phyloP scores from a whole-genome alignment of 306 rosid genomes.

The Medicago lupulina region DNA sequence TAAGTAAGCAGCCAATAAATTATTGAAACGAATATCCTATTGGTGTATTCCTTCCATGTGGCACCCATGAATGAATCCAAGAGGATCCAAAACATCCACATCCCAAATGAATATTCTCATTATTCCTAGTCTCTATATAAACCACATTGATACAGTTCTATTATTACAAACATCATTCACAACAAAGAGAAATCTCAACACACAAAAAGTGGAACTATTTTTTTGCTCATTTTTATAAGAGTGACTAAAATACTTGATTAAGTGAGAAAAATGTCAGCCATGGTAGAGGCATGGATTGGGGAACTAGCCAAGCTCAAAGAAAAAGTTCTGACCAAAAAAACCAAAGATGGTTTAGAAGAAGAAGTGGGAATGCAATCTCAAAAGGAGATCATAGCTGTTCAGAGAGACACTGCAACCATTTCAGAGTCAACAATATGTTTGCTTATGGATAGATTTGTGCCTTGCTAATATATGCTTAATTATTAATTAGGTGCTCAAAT shows the following conservation, averaged over 20 bases:
- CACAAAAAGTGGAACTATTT: neutral
- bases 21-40: slow-evolving; percentile 41
- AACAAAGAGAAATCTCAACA: neutral
- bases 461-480: slow-evolving; percentile 47
- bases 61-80: slow-evolving; percentile 10
- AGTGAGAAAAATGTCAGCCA: slow-evolving; percentile 56
- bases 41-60: slow-evolving; percentile 39
- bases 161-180: neutral
- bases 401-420: slow-evolving; percentile 42
- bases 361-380: slow-evolving; percentile 14
- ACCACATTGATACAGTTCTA: slow-evolving; percentile 1
- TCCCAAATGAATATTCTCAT: slow-evolving; percentile 3
- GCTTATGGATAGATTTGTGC: slow-evolving; percentile 89
- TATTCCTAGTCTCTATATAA: slow-evolving; percentile 41
- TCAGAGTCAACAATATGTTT: slow-evolving; percentile 71
- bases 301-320: slow-evolving; percentile 64
- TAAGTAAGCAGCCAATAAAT: neutral
- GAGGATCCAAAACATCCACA: slow-evolving; percentile 27
- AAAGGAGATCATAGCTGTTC: neutral
- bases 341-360: slow-evolving; percentile 26
- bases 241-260: neutral
- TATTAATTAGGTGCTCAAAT: neutral
- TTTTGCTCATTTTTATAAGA: neutral
- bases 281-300: slow-evolving; percentile 65
- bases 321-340: slow-evolving; percentile 47